Percentiles rank a stretch among this genome's conserved stretches.
These are phyloP conservation scores for Pseudomicrostroma phylloplanum DNA, from an alignment of 1,284 basidiomycete species.

Conservation along the genomic window DNA sequence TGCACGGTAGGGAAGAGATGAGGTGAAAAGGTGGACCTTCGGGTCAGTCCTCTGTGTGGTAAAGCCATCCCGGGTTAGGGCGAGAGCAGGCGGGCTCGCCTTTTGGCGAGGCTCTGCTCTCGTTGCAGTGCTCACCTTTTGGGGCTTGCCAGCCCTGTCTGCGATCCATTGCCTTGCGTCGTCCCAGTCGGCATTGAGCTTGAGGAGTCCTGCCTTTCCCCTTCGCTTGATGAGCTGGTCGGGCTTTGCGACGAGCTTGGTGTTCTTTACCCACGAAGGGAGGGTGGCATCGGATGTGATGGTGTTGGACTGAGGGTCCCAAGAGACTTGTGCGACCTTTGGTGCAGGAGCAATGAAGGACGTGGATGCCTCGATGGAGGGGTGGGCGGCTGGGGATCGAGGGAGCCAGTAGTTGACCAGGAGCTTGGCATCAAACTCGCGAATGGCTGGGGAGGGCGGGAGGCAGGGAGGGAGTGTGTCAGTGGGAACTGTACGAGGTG, in stretches of 20 bases:
- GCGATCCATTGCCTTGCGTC: slow-evolving; percentile 68
- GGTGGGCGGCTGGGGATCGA: slow-evolving; percentile 42
- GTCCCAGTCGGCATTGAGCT: slow-evolving; percentile 86
- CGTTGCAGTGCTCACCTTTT: slow-evolving; percentile 60
- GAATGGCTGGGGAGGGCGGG: slow-evolving; percentile 30
- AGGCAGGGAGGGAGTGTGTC: not conserved
- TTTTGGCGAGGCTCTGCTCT: not conserved
- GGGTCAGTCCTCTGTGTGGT: no score
- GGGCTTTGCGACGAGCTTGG: slow-evolving; percentile 51
- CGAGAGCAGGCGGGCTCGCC: not conserved
- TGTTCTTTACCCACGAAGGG: slow-evolving; percentile 66
- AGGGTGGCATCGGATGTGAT: slow-evolving; percentile 73
- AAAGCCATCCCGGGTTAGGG: no score
- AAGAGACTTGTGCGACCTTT: slow-evolving; percentile 58
- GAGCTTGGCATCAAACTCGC: slow-evolving; percentile 50
- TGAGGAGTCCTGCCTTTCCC: slow-evolving; percentile 90
- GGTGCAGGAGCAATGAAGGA: slow-evolving; percentile 44
- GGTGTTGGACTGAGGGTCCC: slow-evolving; percentile 73
- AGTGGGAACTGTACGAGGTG: not conserved
- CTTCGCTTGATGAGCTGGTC: slow-evolving; percentile 99
- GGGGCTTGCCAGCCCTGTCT: slow-evolving; percentile 84
- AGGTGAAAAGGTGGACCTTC: no score
- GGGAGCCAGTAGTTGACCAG: slow-evolving; percentile 51
- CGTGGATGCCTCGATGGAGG: slow-evolving; percentile 33
- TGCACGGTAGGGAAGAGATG: slow-evolving; percentile 44